These are phyloP conservation scores for Echria macrotheca DNA, from an alignment of 495 filamentous ascomycete genomes.

Conservation along the genomic window DNA sequence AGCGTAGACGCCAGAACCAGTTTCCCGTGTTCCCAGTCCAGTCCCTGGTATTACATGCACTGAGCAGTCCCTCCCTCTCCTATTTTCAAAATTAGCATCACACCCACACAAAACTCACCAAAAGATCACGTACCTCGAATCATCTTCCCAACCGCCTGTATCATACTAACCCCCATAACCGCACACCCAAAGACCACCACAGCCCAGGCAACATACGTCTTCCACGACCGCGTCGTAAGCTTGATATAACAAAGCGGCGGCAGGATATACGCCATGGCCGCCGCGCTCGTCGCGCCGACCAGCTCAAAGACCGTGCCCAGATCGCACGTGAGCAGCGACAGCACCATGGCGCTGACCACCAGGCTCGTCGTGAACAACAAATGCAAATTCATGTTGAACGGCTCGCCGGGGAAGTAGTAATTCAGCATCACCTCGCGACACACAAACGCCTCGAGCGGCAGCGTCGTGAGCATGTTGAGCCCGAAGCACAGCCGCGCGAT, in stretches of 20 bases:
- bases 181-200: conserved; percentile 69
- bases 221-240: conserved; percentile 73
- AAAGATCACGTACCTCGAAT: conserved; percentile 33
- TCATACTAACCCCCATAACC: conserved; percentile 81
- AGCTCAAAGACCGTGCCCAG: conserved; percentile 91
- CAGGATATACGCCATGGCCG: conserved; percentile 89
- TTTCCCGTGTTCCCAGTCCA: too few relatives aligned
- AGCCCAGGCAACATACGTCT: conserved; percentile 60
- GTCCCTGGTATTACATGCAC: conserved; percentile 1
- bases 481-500: conserved; percentile 92
- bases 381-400: conserved; percentile 77
- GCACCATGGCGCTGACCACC: conserved; percentile 69
- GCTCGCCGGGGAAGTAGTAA: conserved; percentile 78
- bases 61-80: conserved; percentile 14
- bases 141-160: conserved; percentile 69
- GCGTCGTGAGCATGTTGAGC: conserved; percentile 95
- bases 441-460: conserved; percentile 94
- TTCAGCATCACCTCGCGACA: conserved; percentile 94
- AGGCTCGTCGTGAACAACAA: conserved; percentile 75
- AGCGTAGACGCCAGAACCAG: too few relatives aligned
- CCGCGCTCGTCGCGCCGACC: conserved; percentile 89
- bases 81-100: conserved; percentile 1
- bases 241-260: conserved; percentile 94
- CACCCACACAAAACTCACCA: too few relatives aligned
- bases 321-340: conserved; percentile 83